Evolutionary conservation across 2,329 filamentous ascomycete species (phyloP).

Genomic region (Trichoderma atroviride): DNA sequence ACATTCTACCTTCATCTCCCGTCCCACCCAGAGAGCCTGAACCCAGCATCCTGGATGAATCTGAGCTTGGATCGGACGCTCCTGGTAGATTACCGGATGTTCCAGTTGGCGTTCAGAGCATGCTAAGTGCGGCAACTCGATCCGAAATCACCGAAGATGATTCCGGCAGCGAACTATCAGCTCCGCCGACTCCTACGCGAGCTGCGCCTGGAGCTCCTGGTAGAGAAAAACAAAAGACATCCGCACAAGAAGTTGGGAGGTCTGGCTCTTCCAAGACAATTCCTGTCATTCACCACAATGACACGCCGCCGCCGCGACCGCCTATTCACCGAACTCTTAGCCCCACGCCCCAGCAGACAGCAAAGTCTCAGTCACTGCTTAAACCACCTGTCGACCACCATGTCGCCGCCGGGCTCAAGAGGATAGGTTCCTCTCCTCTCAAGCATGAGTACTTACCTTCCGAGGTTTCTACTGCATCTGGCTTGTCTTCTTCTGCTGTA

Average conservation of each 20-base stretch:
- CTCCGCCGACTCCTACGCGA: conserved; percentile 28
- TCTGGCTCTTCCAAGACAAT: conserved; percentile 34
- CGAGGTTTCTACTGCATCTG: conserved; percentile 56
- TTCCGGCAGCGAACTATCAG: conserved; percentile 29
- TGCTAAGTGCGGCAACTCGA: conserved; percentile 32
- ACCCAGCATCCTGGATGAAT: conserved; percentile 38
- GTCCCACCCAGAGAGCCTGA: conserved; percentile 49
- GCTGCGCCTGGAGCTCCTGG: conserved; percentile 33
- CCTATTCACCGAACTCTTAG: conserved; percentile 55
- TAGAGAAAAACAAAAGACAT: conserved; percentile 40
- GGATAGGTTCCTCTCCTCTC: conserved; percentile 85
- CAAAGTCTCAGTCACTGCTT: conserved; percentile 31
- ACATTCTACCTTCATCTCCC: conserved; percentile 66
- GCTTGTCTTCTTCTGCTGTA: conserved; percentile 23
- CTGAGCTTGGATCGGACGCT: conserved; percentile 33
- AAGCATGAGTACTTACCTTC: conserved; percentile 98
- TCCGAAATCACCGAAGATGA: conserved; percentile 30
- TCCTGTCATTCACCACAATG: conserved; percentile 45
- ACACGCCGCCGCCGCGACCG: conserved; percentile 56
- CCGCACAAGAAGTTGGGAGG: conserved; percentile 45
- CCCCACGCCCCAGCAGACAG: conserved; percentile 41
- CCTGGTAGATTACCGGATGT: conserved; percentile 34
- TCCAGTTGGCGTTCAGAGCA: conserved; percentile 38
- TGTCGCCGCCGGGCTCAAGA: conserved; percentile 53
- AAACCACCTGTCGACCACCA: conserved; percentile 45